phyloP scores from a whole-genome alignment of 2,329 filamentous ascomycete species.

The Cladosporium halotolerans region DNA sequence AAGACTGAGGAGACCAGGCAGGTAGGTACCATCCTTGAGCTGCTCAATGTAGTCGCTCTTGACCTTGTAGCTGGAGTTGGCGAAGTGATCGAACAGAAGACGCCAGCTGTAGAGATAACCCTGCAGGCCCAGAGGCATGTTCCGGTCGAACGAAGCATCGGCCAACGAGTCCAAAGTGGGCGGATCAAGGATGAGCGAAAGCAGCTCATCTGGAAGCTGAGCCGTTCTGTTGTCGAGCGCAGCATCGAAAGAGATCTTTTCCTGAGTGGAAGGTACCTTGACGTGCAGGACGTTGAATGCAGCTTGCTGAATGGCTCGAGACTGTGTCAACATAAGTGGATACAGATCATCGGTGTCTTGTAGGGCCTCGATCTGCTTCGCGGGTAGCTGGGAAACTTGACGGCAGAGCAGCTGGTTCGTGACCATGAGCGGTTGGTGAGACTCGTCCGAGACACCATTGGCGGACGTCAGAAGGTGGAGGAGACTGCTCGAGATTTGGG shows the following conservation, averaged over 20 bases:
- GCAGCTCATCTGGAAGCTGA: slow-evolving; percentile 72
- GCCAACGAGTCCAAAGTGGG: slow-evolving; percentile 64
- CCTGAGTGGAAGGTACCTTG: slow-evolving; percentile 70
- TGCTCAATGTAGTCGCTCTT: slow-evolving; percentile 73
- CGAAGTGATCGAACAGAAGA: slow-evolving; percentile 79
- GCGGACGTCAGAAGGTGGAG: slow-evolving; percentile 54
- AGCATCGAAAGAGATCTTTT: slow-evolving; percentile 73
- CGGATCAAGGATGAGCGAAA: slow-evolving; percentile 75
- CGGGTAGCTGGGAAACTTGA: slow-evolving; percentile 58
- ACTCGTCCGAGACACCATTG: slow-evolving; percentile 44
- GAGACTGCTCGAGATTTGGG: slow-evolving; percentile 51
- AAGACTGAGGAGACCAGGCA: slow-evolving; percentile 67
- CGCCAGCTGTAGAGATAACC: slow-evolving; percentile 86
- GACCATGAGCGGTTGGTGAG: slow-evolving; percentile 63
- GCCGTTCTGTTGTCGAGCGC: slow-evolving; percentile 66
- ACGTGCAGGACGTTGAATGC: slow-evolving; percentile 75
- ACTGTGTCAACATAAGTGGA: slow-evolving; percentile 67
- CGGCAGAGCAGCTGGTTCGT: slow-evolving; percentile 69
- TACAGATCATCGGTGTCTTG: slow-evolving; percentile 63
- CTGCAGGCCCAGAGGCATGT: slow-evolving; percentile 63
- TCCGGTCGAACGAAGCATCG: slow-evolving; percentile 57
- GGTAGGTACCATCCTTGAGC: slow-evolving; percentile 66
- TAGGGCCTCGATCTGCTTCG: slow-evolving; percentile 48
- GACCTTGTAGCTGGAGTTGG: slow-evolving; percentile 59
- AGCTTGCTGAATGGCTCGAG: slow-evolving; percentile 67